phyloP scores from a whole-genome alignment of 2,329 filamentous ascomycete genomes.

The Cladorrhinum sp. region DNA sequence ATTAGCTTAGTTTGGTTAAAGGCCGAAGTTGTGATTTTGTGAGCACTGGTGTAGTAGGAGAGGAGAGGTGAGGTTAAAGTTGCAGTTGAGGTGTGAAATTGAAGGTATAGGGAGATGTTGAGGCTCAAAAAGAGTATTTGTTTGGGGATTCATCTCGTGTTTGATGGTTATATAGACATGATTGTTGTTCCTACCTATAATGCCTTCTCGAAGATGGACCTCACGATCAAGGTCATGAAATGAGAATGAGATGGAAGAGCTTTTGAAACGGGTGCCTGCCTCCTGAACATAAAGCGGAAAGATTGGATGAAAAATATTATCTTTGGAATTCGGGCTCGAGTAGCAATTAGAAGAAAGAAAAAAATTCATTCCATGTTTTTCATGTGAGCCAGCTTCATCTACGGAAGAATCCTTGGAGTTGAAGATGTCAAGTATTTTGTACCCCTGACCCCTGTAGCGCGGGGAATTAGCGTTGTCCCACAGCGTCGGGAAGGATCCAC shows the following conservation, averaged over 20 bases:
- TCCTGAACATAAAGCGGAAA: too few species aligned
- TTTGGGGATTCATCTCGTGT: not conserved
- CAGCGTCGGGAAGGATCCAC: constrained; percentile 10
- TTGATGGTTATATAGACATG: not conserved
- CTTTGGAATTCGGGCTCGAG: too few species aligned
- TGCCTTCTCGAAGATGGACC: not conserved
- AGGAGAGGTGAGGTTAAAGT: not conserved
- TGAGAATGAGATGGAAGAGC: too few species aligned
- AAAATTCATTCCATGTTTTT: too few species aligned
- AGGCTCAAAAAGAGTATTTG: not conserved
- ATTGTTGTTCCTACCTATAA: not conserved
- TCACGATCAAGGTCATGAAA: not conserved
- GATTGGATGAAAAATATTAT: too few species aligned
- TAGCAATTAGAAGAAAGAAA: too few species aligned
- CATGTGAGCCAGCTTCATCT: too few species aligned
- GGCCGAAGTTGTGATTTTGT: not conserved
- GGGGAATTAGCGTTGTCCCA: constrained; percentile 12
- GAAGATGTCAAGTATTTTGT: too few species aligned
- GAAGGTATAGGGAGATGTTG: not conserved
- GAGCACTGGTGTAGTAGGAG: not conserved
- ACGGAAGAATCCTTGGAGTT: too few species aligned
- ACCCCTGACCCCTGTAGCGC: constrained; percentile 10
- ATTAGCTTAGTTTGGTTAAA: not conserved
- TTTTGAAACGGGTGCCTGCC: too few species aligned
- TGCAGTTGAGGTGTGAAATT: not conserved